These are phyloP conservation scores for Ceriops tagal DNA, from an alignment of 345 rosid species.

Conservation along the genomic window DNA sequence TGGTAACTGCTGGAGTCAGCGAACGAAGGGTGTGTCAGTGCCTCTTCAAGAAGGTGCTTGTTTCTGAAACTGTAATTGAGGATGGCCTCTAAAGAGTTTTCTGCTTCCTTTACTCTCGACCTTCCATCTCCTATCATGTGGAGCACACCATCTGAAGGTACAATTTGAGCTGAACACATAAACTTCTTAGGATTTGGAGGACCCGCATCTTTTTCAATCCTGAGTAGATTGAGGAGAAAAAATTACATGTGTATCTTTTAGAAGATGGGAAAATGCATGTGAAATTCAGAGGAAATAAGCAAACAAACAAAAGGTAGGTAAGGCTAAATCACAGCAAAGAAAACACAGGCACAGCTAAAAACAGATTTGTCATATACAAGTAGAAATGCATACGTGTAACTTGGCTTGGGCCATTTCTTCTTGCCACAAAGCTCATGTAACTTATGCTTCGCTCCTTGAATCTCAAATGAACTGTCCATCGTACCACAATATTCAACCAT, in stretches of 20 bases:
- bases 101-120: slow-evolving; percentile 52
- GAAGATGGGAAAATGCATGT: too few species aligned
- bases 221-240: neutral
- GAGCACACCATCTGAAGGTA: slow-evolving; percentile 27
- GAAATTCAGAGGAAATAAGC: too few species aligned
- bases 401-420: slow-evolving; percentile 61
- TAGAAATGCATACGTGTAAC: slow-evolving; percentile 44
- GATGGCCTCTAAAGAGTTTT: slow-evolving; percentile 56
- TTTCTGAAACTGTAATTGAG: slow-evolving; percentile 44
- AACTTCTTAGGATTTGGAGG: slow-evolving; percentile 36
- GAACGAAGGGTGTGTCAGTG: slow-evolving; percentile 66
- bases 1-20: slow-evolving; percentile 42
- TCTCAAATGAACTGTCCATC: slow-evolving; percentile 22
- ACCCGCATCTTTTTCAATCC: neutral
- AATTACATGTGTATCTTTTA: too few species aligned
- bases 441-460: slow-evolving; percentile 56
- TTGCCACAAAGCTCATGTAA: slow-evolving; percentile 50
- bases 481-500: neutral
- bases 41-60: slow-evolving; percentile 51
- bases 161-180: slow-evolving; percentile 47
- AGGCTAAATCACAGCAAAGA: too few species aligned
- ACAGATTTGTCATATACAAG: neutral
- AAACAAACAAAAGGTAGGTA: too few species aligned
- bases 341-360: too few species aligned
- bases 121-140: slow-evolving; percentile 40